Evolutionary conservation across 441 rosid genomes (phyloP).

Genomic region (Euphorbia celastroides): DNA sequence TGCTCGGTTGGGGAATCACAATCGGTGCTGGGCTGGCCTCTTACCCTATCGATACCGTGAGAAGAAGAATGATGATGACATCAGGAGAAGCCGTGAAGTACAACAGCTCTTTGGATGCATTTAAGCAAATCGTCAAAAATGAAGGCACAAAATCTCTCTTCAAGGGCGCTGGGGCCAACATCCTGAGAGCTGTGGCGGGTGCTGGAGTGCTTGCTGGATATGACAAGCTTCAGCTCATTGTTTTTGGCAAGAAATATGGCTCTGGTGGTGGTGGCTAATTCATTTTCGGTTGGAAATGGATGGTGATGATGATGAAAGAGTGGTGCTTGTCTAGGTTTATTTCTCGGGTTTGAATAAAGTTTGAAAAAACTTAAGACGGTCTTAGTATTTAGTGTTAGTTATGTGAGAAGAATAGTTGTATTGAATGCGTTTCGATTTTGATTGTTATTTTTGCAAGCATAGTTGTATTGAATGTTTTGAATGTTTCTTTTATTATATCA

Average conservation of each 20-base stretch:
- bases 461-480: neutral
- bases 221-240: slow-evolving; percentile 74
- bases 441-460: slow-evolving; percentile 17
- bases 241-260: slow-evolving; percentile 82
- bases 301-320: slow-evolving; percentile 21
- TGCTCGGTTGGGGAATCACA: slow-evolving; percentile 83
- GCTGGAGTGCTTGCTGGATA: slow-evolving; percentile 96
- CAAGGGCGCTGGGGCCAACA: slow-evolving; percentile 95
- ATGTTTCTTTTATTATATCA: neutral
- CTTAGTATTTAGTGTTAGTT: slow-evolving; percentile 14
- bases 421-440: slow-evolving; percentile 16
- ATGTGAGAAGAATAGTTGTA: neutral
- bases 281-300: slow-evolving; percentile 16
- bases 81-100: slow-evolving; percentile 92
- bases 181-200: slow-evolving; percentile 81
- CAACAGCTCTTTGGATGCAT: slow-evolving; percentile 71
- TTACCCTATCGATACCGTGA: slow-evolving; percentile 81
- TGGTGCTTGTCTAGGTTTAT: slow-evolving; percentile 3
- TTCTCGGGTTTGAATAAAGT: slow-evolving; percentile 25
- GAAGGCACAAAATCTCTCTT: slow-evolving; percentile 82
- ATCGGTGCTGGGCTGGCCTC: slow-evolving; percentile 86
- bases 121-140: slow-evolving; percentile 53
- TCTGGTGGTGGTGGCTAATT: slow-evolving; percentile 64
- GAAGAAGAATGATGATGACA: slow-evolving; percentile 99
- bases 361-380: slow-evolving; percentile 16